Evolutionary conservation across 768 basidiomycete species (phyloP).

Genomic region (Mycena crocata): DNA sequence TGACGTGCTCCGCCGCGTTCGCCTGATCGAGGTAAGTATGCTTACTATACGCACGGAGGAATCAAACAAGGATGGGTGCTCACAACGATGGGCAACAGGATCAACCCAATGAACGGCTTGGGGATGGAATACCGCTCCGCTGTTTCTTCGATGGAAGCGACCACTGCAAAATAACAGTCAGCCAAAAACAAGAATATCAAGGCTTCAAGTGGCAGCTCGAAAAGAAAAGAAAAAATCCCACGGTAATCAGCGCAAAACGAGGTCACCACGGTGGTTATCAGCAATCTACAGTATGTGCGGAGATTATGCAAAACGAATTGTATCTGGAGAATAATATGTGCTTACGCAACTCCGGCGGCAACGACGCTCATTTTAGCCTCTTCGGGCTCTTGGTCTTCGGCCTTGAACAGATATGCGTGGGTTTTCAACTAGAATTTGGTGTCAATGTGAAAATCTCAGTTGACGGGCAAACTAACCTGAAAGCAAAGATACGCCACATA

Average conservation of each 20-base stretch:
- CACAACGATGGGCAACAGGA: slow-evolving; percentile 89
- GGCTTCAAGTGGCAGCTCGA: background rate
- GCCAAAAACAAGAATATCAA: no score
- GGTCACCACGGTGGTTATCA: slow-evolving; percentile 82
- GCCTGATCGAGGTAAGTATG: slow-evolving; percentile 65
- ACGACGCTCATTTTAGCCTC: slow-evolving; percentile 74
- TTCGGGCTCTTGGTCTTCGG: slow-evolving; percentile 50
- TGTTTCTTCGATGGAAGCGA: no score
- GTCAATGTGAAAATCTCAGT: background rate
- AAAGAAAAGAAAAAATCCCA: slow-evolving; percentile 51
- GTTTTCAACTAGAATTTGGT: slow-evolving; percentile 67
- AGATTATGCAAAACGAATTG: slow-evolving; percentile 1
- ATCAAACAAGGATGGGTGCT: slow-evolving; percentile 40
- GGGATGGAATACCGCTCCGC: slow-evolving; percentile 84
- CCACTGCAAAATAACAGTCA: slow-evolving; percentile 69
- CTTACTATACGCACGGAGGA: background rate
- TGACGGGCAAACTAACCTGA: slow-evolving; percentile 61
- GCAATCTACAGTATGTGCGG: slow-evolving; percentile 64
- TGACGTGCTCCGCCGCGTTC: no score
- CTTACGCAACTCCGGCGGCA: slow-evolving; percentile 70
- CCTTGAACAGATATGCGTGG: slow-evolving; percentile 73
- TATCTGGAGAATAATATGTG: slow-evolving; percentile 38
- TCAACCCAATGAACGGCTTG: slow-evolving; percentile 89
- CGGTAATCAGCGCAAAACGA: slow-evolving; percentile 91
- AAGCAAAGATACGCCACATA: slow-evolving; percentile 83